Evolutionary conservation across 1,139 yeast genomes (phyloP).

Genomic region (Kodamaea arcana): DNA sequence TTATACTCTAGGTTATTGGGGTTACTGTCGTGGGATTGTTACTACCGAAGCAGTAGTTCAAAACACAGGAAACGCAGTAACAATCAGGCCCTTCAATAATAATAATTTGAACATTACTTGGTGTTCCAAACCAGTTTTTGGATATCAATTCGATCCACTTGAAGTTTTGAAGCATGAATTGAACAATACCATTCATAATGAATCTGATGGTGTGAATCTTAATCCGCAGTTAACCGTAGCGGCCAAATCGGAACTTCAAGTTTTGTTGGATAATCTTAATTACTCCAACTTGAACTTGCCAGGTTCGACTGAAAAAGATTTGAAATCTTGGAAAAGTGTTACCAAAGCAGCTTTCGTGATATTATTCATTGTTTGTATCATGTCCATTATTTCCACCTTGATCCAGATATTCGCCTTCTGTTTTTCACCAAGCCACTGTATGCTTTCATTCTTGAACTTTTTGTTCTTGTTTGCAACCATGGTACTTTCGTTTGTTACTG

Average conservation of each 20-base stretch:
- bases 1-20: slow-evolving; percentile 67
- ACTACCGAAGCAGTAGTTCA: slow-evolving; percentile 9
- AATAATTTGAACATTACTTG: slow-evolving; percentile 43
- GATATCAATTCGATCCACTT: slow-evolving; percentile 52
- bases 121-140: slow-evolving; percentile 51
- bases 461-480: slow-evolving; percentile 31
- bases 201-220: slow-evolving; percentile 20
- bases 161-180: slow-evolving; percentile 42
- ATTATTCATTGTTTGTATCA: slow-evolving; percentile 21
- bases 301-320: slow-evolving; percentile 29
- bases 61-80: not conserved
- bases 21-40: slow-evolving; percentile 60
- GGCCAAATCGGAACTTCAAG: slow-evolving; percentile 23
- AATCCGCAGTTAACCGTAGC: slow-evolving; percentile 15
- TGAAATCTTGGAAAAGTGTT: slow-evolving; percentile 29
- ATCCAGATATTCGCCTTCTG: slow-evolving; percentile 38
- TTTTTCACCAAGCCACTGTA: slow-evolving; percentile 35
- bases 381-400: slow-evolving; percentile 38
- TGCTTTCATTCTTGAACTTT: slow-evolving; percentile 40
- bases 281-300: slow-evolving; percentile 35
- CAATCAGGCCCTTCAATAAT: slow-evolving; percentile 20
- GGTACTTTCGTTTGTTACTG: slow-evolving; percentile 28
- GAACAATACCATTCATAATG: slow-evolving; percentile 24
- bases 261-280: slow-evolving; percentile 27
- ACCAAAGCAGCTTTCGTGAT: slow-evolving; percentile 27